phyloP scores from a whole-genome alignment of 225 moss, liverwort and hornwort genomes.

The Straminergon stramineum region DNA sequence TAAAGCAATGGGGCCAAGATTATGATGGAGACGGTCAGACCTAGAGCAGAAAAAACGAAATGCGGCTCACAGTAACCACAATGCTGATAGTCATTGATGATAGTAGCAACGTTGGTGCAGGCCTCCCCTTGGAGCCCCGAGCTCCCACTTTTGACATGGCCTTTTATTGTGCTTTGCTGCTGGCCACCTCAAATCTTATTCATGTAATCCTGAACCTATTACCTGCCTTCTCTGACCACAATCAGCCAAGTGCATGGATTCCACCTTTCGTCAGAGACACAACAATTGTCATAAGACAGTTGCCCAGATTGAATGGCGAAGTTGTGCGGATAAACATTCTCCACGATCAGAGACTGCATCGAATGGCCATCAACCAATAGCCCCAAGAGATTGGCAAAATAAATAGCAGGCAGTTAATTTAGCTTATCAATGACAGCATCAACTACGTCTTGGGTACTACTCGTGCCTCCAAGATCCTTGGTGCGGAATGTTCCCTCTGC shows the following conservation, averaged over 20 bases:
- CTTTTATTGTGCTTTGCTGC: slow-evolving; percentile 11
- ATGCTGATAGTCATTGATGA: slow-evolving; percentile 13
- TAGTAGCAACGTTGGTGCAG: slow-evolving; percentile 4
- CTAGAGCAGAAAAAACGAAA: neutral
- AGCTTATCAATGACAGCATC: slow-evolving; percentile 86
- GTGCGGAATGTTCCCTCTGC: slow-evolving; percentile 86
- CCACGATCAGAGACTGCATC: slow-evolving; percentile 14
- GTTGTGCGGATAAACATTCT: neutral
- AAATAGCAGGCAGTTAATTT: slow-evolving; percentile 12
- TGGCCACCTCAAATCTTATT: slow-evolving; percentile 17
- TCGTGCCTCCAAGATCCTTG: slow-evolving; percentile 90
- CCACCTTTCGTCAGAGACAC: neutral
- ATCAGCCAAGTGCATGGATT: neutral
- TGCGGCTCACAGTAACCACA: neutral
- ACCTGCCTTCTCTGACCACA: neutral
- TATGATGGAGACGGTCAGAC: neutral
- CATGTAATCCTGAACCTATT: neutral
- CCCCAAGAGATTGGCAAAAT: neutral
- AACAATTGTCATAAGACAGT: neutral
- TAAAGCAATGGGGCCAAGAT: neutral
- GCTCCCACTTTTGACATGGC: slow-evolving; percentile 8
- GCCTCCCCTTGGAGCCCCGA: neutral
- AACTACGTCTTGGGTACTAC: slow-evolving; percentile 86
- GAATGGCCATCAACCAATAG: slow-evolving; percentile 1
- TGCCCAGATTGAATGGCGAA: slow-evolving; percentile 1